Conservation (phyloP, 345 rosid genomes). For the Litchi chinensis region DNA sequence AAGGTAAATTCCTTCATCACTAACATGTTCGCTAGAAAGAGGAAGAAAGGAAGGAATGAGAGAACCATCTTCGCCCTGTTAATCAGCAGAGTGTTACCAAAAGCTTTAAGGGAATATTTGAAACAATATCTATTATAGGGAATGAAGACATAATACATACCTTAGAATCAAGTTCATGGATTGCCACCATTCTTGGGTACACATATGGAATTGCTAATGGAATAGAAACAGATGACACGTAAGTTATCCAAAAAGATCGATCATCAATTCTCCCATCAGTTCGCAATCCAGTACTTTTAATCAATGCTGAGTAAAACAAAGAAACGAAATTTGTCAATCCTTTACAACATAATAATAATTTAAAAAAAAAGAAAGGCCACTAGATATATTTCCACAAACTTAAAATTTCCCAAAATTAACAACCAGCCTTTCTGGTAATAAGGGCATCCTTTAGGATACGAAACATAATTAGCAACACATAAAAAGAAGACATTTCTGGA, state of each 20-base stretch:
- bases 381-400: not conserved
- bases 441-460: not conserved
- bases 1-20: conserved; percentile 83
- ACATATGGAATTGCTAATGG: conserved; percentile 80
- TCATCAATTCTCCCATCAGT: conserved; percentile 88
- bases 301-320: conserved; percentile 58
- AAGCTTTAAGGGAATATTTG: conserved; percentile 18
- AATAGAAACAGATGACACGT: conserved; percentile 70
- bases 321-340: conserved; percentile 7
- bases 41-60: conserved; percentile 69
- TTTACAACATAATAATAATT: not conserved
- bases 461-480: not conserved
- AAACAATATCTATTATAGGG: conserved; percentile 1
- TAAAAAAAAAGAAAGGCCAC: not conserved
- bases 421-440: not conserved
- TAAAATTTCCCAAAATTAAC: not conserved
- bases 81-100: conserved; percentile 20
- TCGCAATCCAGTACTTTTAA: conserved; percentile 76
- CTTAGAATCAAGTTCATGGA: conserved; percentile 75
- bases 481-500: not conserved
- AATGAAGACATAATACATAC: conserved; percentile 30
- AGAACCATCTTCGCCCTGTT: conserved; percentile 64
- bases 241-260: conserved; percentile 81
- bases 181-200: conserved; percentile 83
- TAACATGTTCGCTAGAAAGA: conserved; percentile 81